Percentiles rank a stretch among this genome's conserved stretches.
Evolutionary conservation across 129 eudicot genomes (phyloP).

Genomic region (Glebionis coronaria): DNA sequence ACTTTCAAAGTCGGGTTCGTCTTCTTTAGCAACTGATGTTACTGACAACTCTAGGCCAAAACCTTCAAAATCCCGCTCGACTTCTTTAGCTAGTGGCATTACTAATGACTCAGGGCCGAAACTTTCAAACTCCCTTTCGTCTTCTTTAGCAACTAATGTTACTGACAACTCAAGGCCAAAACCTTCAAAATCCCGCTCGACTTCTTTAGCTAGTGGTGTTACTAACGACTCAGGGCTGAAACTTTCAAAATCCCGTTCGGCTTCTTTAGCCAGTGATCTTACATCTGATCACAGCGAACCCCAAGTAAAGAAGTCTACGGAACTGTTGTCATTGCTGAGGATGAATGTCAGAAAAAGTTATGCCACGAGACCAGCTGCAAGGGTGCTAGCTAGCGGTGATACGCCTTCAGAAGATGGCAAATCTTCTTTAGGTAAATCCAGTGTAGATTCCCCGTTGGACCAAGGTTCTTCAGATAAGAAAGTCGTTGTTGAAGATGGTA

Average conservation of each 20-base stretch:
- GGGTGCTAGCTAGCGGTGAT: constrained; percentile 35
- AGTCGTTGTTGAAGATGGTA: constrained; percentile 3
- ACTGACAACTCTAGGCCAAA: constrained; percentile 8
- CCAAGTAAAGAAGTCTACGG: constrained; percentile 29
- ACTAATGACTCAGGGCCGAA: constrained; percentile 14
- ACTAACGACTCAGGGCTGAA: constrained; percentile 14
- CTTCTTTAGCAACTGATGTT: constrained; percentile 19
- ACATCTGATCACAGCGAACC: constrained; percentile 31
- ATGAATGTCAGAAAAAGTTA: constrained; percentile 47
- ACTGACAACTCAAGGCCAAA: constrained; percentile 10
- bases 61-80: constrained; percentile 11
- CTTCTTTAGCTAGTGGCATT: constrained; percentile 31
- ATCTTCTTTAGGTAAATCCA: constrained; percentile 54
- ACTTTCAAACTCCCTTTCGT: constrained; percentile 10
- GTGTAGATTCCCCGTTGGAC: constrained; percentile 47
- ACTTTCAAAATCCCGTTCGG: constrained; percentile 14
- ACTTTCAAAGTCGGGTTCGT: constrained; percentile 11
- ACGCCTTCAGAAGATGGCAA: constrained; percentile 46
- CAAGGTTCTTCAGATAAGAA: constrained; percentile 19
- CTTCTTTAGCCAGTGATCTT: constrained; percentile 37
- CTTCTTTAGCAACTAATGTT: constrained; percentile 18
- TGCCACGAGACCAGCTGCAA: constrained; percentile 57
- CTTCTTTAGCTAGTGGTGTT: constrained; percentile 31
- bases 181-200: constrained; percentile 10
- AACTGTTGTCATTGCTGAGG: constrained; percentile 41